Evolutionary conservation across 2,329 filamentous ascomycete genomes (phyloP).

Genomic region (Aspergillus ruber): DNA sequence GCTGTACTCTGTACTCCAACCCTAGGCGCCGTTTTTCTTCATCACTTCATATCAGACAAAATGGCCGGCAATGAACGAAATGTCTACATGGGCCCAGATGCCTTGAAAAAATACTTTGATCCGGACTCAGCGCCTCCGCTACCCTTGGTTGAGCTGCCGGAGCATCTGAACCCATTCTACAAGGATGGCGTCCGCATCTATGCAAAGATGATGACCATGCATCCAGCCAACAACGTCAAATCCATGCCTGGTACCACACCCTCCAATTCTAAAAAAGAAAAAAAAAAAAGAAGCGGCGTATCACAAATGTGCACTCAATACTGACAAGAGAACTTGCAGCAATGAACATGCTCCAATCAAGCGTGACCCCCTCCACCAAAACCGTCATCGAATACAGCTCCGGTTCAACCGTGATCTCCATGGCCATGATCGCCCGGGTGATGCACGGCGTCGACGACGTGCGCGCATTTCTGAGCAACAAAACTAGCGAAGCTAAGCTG

Average conservation of each 20-base stretch:
- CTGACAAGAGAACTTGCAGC: conserved; percentile 27
- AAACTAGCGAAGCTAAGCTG: conserved; percentile 49
- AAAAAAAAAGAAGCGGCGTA: neutral
- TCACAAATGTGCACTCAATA: neutral
- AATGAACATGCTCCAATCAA: conserved; percentile 45
- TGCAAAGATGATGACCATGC: conserved; percentile 61
- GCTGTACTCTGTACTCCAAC: neutral
- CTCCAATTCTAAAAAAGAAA: too few species aligned
- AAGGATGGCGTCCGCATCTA: conserved; percentile 56
- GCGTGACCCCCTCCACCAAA: conserved; percentile 40
- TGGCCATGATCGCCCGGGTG: conserved; percentile 50
- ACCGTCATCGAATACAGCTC: conserved; percentile 57
- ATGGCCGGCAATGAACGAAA: conserved; percentile 41
- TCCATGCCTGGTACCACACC: conserved; percentile 44
- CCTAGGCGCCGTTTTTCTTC: neutral
- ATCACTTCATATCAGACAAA: neutral
- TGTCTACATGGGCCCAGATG: conserved; percentile 53
- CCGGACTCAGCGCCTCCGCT: conserved; percentile 53
- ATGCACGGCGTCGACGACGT: conserved; percentile 48
- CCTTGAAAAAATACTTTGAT: conserved; percentile 54
- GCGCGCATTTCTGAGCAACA: conserved; percentile 53
- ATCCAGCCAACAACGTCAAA: conserved; percentile 61
- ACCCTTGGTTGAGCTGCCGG: conserved; percentile 57
- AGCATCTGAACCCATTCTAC: conserved; percentile 51
- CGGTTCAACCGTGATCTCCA: conserved; percentile 56